Evolutionary conservation across 2,329 filamentous ascomycete genomes (phyloP).

Genomic region (Sphaceloma murrayae): DNA sequence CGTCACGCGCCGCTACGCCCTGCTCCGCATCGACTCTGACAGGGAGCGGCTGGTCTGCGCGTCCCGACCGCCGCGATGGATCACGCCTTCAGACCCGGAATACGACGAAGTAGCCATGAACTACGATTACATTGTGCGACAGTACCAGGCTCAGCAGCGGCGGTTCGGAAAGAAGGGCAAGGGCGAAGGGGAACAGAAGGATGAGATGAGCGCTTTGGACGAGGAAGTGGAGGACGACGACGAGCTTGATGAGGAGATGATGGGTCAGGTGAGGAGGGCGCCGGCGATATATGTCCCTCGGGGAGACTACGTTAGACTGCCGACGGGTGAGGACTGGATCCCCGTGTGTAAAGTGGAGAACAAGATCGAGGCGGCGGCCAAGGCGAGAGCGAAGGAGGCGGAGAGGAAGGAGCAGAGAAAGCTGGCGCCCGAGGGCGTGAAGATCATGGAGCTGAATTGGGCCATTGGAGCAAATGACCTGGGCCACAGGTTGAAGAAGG

Average conservation of each 20-base stretch:
- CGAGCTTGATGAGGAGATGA: constrained; percentile 18
- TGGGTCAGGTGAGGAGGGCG: constrained; percentile 4
- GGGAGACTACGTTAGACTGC: background rate
- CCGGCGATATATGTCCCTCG: constrained; percentile 6
- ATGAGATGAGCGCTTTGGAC: background rate
- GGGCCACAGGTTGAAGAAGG: constrained; percentile 56
- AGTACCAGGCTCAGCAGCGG: constrained; percentile 8
- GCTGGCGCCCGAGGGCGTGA: constrained; percentile 42
- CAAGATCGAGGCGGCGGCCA: constrained; percentile 43
- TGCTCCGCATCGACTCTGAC: constrained; percentile 41
- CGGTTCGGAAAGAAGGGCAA: constrained; percentile 17
- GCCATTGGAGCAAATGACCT: constrained; percentile 69
- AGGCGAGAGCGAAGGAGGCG: constrained; percentile 36
- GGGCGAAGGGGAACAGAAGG: constrained; percentile 23
- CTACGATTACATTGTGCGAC: constrained; percentile 14
- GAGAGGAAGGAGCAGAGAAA: constrained; percentile 39
- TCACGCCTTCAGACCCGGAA: constrained; percentile 5
- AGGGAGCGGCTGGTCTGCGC: constrained; percentile 45
- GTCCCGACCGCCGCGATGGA: constrained; percentile 24
- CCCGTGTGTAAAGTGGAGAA: constrained; percentile 65
- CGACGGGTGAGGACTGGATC: constrained; percentile 32
- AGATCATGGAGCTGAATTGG: constrained; percentile 88
- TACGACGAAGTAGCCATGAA: constrained; percentile 15
- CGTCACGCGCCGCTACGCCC: constrained; percentile 28
- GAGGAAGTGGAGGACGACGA: constrained; percentile 20